Conservation (phyloP, 768 basidiomycete genomes). For the Phlegmacium glaucopus region DNA sequence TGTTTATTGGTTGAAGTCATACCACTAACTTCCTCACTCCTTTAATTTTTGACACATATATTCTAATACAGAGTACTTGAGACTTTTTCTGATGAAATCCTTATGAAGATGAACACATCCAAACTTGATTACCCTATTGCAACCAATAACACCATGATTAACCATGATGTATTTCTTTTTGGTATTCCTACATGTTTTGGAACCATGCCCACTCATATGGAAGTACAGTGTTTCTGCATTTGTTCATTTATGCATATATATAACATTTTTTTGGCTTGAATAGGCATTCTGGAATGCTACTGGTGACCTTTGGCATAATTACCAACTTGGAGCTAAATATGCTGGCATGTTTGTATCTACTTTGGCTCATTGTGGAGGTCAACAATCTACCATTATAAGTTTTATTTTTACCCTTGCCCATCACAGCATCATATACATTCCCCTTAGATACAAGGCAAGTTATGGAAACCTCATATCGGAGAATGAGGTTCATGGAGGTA, state of each 20-base stretch:
- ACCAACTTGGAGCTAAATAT: constrained; percentile 64
- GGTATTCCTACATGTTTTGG: constrained; percentile 84
- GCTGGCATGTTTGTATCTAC: constrained; percentile 69
- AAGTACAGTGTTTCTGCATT: constrained; percentile 35
- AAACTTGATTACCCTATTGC: constrained; percentile 74
- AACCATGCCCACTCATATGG: constrained; percentile 77
- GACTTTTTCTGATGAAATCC: constrained; percentile 68
- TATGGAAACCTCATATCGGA: too few relatives aligned
- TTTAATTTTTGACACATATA: background rate
- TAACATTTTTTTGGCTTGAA: background rate
- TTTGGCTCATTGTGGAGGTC: constrained; percentile 66
- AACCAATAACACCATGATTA: constrained; percentile 44
- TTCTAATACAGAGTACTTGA: constrained; percentile 72
- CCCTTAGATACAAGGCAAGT: too few relatives aligned
- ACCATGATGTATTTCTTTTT: constrained; percentile 71
- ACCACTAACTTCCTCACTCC: background rate
- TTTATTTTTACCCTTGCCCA: constrained; percentile 55
- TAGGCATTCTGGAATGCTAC: constrained; percentile 80
- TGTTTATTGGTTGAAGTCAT: background rate
- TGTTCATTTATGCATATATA: background rate
- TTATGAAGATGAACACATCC: constrained; percentile 63
- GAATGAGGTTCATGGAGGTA: constrained; percentile 59
- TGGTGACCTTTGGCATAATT: constrained; percentile 56
- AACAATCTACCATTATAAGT: constrained; percentile 49
- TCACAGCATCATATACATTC: constrained; percentile 50